Percentiles rank a stretch among this genome's conserved stretches.
Conservation (phyloP, 805 yeast species). For the Candida verbasci region DNA sequence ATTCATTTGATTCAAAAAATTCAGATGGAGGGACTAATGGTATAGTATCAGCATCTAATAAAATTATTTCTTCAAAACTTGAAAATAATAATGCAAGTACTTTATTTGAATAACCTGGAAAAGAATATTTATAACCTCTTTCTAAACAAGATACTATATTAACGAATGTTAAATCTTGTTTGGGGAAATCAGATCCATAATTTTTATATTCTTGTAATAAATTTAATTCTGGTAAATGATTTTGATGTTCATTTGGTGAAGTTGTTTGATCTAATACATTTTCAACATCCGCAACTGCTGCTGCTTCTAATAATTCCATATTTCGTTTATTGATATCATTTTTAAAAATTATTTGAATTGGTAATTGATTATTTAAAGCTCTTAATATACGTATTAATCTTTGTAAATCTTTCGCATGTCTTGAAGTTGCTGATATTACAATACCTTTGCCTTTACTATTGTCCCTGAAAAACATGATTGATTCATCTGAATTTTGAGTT, state of each 20-base stretch:
- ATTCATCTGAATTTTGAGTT: slow-evolving; percentile 9
- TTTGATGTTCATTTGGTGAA: slow-evolving; percentile 15
- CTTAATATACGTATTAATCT: slow-evolving; percentile 25
- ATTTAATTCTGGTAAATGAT: slow-evolving; percentile 15
- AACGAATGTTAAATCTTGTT: slow-evolving; percentile 24
- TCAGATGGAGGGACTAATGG: slow-evolving; percentile 21
- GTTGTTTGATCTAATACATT: slow-evolving; percentile 15
- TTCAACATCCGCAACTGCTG: slow-evolving; percentile 14
- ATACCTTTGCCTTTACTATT: slow-evolving; percentile 28
- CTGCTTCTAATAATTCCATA: slow-evolving; percentile 17
- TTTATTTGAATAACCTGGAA: slow-evolving; percentile 32
- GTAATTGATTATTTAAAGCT: slow-evolving; percentile 26
- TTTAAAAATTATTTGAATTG: slow-evolving; percentile 26
- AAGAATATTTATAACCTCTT: slow-evolving; percentile 14
- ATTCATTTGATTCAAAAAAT: slow-evolving; percentile 14
- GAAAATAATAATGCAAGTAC: slow-evolving; percentile 30
- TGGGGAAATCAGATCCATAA: slow-evolving; percentile 20
- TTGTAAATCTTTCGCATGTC: slow-evolving; percentile 18
- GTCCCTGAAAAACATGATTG: slow-evolving; percentile 38
- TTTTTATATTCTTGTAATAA: slow-evolving; percentile 11
- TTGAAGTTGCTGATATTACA: slow-evolving; percentile 25
- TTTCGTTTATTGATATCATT: slow-evolving; percentile 21
- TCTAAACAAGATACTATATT: slow-evolving; percentile 18
- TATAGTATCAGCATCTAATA: slow-evolving; percentile 39
- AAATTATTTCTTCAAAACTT: slow-evolving; percentile 29